Base-by-base conservation (phyloP, 768 basidiomycete genomes). In the Stropharia rugosoannulata region DNA sequence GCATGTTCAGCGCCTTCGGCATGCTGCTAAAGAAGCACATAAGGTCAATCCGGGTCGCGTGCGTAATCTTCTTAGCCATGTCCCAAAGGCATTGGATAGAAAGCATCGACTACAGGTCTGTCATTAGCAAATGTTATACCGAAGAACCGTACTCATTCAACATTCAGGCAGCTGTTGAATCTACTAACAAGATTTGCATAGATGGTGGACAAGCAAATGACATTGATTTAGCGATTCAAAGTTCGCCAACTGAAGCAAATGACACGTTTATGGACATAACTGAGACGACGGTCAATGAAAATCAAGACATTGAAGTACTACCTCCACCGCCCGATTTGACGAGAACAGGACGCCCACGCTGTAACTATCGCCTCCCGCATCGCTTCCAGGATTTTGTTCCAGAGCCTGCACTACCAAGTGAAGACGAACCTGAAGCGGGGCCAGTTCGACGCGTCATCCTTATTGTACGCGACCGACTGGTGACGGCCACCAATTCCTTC, bases 401-500 rank as follows among this genome's bases (percentile, higher is more conserved):
- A 13, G 16, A 44, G 15, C 25, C 36, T 8, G 16, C 36, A 10
- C 19, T 18, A 22, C 36, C 36, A 3, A 22, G 6, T 39, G 49
- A 38, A 36, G 8, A 12, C 5, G 47, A 49, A 7, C 29, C 27
- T 11, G 37, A 50, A 40, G 19, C 25, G 13, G 49, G 38, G 39
- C 19, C 19, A 12, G 5, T 40, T 5, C 49, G 49, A 16, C 49
- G 49, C 18, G 49, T 50, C 10, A 38, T 25, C 1, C 38, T 50
- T 4, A 50, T 50, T 40, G 49, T 50, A 16, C 36, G 49, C 7
- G 49, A 50, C 36, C 37, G 16, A 36, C 22, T 50, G 2, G 19
- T 25, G 19, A 67, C 69, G 7, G n/a, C 19, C n/a, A 38, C n/a
- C 12, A 62, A 68, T 41, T 18, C 51, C 18, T 67, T 67, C 61